A percentile compares a stretch with the other conserved stretches of the same genome.
phyloP scores from a whole-genome alignment of 2,329 filamentous ascomycete species.

The Colletotrichum eremochloae region DNA sequence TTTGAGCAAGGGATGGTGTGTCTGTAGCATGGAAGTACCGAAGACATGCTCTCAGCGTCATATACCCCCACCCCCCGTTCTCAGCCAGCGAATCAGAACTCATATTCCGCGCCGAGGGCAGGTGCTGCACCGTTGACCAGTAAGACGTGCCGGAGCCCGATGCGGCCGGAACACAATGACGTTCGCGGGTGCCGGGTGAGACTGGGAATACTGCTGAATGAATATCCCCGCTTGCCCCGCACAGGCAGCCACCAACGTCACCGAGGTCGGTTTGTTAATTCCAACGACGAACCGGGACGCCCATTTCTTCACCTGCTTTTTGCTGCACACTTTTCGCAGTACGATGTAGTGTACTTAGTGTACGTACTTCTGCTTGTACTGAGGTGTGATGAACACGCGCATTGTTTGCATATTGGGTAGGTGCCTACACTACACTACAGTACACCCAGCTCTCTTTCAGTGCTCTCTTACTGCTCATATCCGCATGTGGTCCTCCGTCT shows the following conservation, averaged over 20 bases:
- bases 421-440: not conserved
- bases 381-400: slow-evolving; percentile 11
- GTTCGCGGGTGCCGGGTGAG: slow-evolving; percentile 32
- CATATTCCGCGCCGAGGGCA: not conserved
- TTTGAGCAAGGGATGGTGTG: slow-evolving; percentile 1
- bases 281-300: slow-evolving; percentile 38
- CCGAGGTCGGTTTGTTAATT: slow-evolving; percentile 27
- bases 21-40: slow-evolving; percentile 6
- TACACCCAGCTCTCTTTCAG: not conserved
- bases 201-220: slow-evolving; percentile 28
- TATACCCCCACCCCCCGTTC: too few species aligned
- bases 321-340: not conserved
- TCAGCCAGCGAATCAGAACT: slow-evolving; percentile 10
- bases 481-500: slow-evolving; percentile 3
- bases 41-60: not conserved
- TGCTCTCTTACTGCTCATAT: slow-evolving; percentile 14
- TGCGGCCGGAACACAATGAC: slow-evolving; percentile 33
- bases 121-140: slow-evolving; percentile 6
- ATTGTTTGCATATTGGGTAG: slow-evolving; percentile 10
- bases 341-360: not conserved
- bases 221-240: slow-evolving; percentile 29
- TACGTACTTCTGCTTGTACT: slow-evolving; percentile 4
- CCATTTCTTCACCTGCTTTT: slow-evolving; percentile 17
- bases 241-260: slow-evolving; percentile 37
- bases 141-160: slow-evolving; percentile 13